Evolutionary conservation across 2,329 filamentous ascomycete genomes (phyloP).

Genomic region (Paecilomyces niveus): DNA sequence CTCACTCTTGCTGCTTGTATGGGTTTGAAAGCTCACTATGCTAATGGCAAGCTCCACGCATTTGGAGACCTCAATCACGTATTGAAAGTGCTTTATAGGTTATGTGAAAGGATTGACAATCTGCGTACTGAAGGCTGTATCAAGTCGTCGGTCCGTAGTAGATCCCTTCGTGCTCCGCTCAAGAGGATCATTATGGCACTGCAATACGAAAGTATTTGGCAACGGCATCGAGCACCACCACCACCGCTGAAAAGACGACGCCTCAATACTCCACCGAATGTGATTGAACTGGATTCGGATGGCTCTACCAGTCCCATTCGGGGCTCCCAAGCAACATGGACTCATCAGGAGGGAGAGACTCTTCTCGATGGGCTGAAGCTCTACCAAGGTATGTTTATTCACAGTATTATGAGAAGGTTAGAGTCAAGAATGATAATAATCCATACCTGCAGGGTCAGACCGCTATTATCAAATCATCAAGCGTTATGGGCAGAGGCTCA

Average conservation of each 20-base stretch:
- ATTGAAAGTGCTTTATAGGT: slow-evolving; percentile 10
- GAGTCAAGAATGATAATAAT: neutral
- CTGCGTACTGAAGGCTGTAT: slow-evolving; percentile 6
- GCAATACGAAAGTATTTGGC: neutral
- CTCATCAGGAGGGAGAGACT: neutral
- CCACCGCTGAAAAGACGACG: neutral
- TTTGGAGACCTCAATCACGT: slow-evolving; percentile 11
- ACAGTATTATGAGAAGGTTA: neutral
- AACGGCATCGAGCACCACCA: neutral
- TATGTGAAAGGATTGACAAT: slow-evolving; percentile 10
- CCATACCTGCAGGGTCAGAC: slow-evolving; percentile 6
- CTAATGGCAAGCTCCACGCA: slow-evolving; percentile 5
- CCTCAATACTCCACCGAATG: neutral
- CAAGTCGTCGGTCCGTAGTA: slow-evolving; percentile 1
- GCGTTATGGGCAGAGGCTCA: slow-evolving; percentile 7
- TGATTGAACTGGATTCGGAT: neutral
- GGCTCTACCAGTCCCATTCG: neutral
- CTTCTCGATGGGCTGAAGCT: neutral
- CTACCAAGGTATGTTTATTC: neutral
- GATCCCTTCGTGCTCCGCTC: slow-evolving; percentile 5
- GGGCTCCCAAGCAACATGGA: neutral
- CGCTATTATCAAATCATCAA: slow-evolving; percentile 20
- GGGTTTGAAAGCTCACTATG: slow-evolving; percentile 15
- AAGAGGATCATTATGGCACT: slow-evolving; percentile 8
- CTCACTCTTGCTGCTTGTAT: slow-evolving; percentile 11